These are phyloP conservation scores for Globisporangium cederbergense DNA, from an alignment of 352 stramenopile genomes.

Conservation along the genomic window DNA sequence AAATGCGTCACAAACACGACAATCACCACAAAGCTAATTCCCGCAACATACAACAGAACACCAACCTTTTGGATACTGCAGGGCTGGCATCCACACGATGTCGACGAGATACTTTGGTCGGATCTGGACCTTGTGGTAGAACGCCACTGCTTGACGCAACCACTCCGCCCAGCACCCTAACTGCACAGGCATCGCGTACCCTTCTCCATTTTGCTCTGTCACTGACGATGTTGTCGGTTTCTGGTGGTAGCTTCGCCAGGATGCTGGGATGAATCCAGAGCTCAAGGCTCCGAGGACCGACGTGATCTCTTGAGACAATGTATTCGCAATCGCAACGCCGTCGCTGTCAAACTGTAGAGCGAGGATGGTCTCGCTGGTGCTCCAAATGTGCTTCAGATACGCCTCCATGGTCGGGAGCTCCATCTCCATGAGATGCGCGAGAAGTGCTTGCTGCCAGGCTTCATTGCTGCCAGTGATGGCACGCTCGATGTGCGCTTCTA, in stretches of 20 bases:
- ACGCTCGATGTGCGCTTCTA: neutral
- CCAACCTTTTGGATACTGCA: slow-evolving; percentile 45
- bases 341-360: slow-evolving; percentile 24
- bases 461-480: neutral
- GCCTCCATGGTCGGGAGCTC: slow-evolving; percentile 50
- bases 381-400: slow-evolving; percentile 44
- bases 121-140: slow-evolving; percentile 29
- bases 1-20: too few species aligned
- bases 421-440: slow-evolving; percentile 34
- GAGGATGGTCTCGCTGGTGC: slow-evolving; percentile 30
- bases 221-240: neutral
- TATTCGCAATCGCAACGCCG: slow-evolving; percentile 12
- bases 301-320: slow-evolving; percentile 13
- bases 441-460: slow-evolving; percentile 24
- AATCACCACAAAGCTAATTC: neutral
- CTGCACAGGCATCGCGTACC: slow-evolving; percentile 23
- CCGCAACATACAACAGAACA: neutral
- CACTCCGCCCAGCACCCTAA: slow-evolving; percentile 27
- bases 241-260: slow-evolving; percentile 17
- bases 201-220: neutral
- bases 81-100: slow-evolving; percentile 32
- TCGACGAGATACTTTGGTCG: slow-evolving; percentile 16
- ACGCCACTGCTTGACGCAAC: slow-evolving; percentile 27
- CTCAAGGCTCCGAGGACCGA: slow-evolving; percentile 20
- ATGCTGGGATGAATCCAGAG: neutral